phyloP scores from a whole-genome alignment of 257 asterid genomes.

The Solanum boliviense region DNA sequence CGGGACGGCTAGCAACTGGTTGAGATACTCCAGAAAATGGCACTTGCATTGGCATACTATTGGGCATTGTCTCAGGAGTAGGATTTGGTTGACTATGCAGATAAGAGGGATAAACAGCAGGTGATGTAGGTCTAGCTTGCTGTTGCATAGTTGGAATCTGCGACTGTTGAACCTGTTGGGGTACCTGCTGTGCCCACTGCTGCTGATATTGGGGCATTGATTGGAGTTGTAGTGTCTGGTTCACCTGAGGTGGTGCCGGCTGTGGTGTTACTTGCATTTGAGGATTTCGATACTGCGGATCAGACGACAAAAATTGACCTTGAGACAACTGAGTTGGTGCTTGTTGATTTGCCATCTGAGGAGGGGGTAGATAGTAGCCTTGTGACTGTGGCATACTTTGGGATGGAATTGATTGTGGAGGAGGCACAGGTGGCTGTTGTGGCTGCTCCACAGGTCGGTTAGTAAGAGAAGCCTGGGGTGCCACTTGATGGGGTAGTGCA shows the following conservation, averaged over 20 bases:
- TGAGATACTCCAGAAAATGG: conserved; percentile 42
- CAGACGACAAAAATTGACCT: conserved; percentile 46
- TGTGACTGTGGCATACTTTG: conserved; percentile 46
- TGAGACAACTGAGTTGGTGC: conserved; percentile 39
- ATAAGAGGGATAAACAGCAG: conserved; percentile 52
- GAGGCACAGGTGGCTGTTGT: conserved; percentile 47
- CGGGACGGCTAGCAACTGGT: conserved; percentile 38
- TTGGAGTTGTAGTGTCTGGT: conserved; percentile 46
- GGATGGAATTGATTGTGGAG: conserved; percentile 46
- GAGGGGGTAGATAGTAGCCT: conserved; percentile 44
- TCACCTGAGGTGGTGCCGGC: conserved; percentile 50
- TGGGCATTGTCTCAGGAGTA: conserved; percentile 55
- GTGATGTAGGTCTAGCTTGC: conserved; percentile 53
- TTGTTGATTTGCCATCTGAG: conserved; percentile 28
- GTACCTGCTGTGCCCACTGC: conserved; percentile 66
- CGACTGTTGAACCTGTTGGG: conserved; percentile 36
- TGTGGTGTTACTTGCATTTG: conserved; percentile 60
- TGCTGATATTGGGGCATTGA: conserved; percentile 49
- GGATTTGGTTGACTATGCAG: conserved; percentile 48
- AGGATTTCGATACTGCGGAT: conserved; percentile 25
- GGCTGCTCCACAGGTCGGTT: conserved; percentile 39
- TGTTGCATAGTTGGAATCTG: conserved; percentile 37
- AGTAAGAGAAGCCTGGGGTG: conserved; percentile 39
- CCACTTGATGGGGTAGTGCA: conserved; percentile 77
- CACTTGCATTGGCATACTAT: conserved; percentile 60